These are phyloP conservation scores for Alisma plantagoaquatica DNA, from an alignment of 106 monocot genomes.

Conservation along the genomic window DNA sequence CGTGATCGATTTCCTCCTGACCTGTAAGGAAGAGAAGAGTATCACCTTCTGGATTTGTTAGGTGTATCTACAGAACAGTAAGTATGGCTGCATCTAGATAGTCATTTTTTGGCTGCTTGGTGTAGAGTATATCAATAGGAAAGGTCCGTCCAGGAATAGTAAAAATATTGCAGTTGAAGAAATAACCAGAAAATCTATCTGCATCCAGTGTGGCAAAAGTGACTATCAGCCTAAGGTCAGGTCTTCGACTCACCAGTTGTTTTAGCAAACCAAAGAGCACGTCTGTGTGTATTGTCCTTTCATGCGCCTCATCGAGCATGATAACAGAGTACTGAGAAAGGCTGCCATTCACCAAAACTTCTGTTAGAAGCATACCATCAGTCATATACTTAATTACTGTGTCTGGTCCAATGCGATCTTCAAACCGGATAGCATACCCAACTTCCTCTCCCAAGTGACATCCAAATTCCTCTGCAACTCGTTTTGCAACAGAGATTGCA, in stretches of 20 bases:
- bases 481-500: conserved; percentile 62
- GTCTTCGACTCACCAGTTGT: background rate
- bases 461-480: conserved; percentile 88
- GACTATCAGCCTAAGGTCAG: conserved; percentile 2
- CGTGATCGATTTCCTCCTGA: no score
- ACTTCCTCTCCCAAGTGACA: conserved; percentile 72
- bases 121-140: background rate
- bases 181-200: no score
- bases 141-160: no score
- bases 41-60: no score
- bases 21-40: no score
- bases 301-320: conserved; percentile 6
- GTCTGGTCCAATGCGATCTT: conserved; percentile 70
- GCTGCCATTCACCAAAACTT: background rate
- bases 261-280: conserved; percentile 5
- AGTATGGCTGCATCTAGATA: no score
- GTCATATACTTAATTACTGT: conserved; percentile 44
- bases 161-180: no score
- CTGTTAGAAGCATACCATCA: conserved; percentile 10
- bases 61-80: no score
- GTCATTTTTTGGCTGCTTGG: no score
- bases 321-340: background rate
- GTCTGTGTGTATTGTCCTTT: background rate
- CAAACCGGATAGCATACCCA: conserved; percentile 72
- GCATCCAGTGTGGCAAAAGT: no score